A percentile compares a stretch with the other conserved stretches of the same genome.
Conservation (phyloP, 2,329 filamentous ascomycete species). For the Lachnellula cervina region DNA sequence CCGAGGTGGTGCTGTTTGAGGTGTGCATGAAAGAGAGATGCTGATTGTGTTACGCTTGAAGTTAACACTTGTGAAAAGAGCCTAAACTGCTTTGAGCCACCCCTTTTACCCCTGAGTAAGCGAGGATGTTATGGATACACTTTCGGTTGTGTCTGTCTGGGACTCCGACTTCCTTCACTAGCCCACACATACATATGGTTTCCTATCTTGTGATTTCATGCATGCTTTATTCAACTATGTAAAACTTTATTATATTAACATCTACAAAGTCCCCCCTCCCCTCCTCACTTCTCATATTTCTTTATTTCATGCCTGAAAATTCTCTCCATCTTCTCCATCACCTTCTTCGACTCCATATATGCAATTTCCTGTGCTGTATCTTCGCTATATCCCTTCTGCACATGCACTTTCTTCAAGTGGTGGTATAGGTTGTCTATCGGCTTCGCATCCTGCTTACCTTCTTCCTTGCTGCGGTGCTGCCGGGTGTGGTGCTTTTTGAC, state of each 20-base stretch:
- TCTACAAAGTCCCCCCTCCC: neutral
- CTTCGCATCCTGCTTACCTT: neutral
- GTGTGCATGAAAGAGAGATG: neutral
- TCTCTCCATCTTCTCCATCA: neutral
- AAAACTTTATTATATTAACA: too few species aligned
- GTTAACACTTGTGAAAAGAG: neutral
- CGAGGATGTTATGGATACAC: neutral
- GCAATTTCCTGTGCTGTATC: neutral
- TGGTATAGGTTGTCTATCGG: neutral
- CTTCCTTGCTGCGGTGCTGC: neutral
- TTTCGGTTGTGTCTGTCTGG: neutral
- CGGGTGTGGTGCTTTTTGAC: neutral
- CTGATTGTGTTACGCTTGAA: neutral
- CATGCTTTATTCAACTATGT: neutral
- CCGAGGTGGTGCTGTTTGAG: neutral
- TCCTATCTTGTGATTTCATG: neutral
- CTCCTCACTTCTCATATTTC: neutral
- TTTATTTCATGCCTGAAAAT: neutral
- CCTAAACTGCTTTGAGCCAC: neutral
- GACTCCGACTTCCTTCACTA: neutral
- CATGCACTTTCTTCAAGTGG: neutral
- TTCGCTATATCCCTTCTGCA: neutral
- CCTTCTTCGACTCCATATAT: neutral
- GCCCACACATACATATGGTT: neutral
- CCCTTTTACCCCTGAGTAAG: neutral